These are phyloP conservation scores for Leptographium lundbergii DNA, from an alignment of 2,329 filamentous ascomycete genomes.

Conservation along the genomic window DNA sequence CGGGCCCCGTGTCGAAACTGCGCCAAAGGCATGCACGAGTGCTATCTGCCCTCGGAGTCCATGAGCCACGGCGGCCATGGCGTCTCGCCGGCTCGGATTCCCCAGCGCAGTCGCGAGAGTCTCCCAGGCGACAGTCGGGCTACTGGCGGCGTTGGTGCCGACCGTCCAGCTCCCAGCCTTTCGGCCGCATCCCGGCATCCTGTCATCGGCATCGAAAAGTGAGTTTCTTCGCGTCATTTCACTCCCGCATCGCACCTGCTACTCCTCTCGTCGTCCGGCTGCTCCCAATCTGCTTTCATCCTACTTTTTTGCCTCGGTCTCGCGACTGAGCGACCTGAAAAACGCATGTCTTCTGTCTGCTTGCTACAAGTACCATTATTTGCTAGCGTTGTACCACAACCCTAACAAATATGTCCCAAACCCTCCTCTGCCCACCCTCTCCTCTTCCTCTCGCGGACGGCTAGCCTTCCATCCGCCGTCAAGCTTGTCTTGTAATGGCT, in stretches of 20 bases:
- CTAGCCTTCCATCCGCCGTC: not conserved
- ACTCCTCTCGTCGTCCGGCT: not conserved
- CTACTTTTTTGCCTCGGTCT: not conserved
- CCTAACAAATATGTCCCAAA: not conserved
- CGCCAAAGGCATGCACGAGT: conserved; percentile 51
- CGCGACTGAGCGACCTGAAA: not conserved
- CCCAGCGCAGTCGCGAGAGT: conserved; percentile 39
- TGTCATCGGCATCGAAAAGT: conserved; percentile 41
- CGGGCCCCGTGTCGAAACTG: conserved; percentile 52
- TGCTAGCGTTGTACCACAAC: not conserved
- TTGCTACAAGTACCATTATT: not conserved
- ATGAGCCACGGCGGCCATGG: conserved; percentile 45
- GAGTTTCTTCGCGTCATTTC: conserved; percentile 20
- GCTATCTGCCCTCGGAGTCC: conserved; percentile 48
- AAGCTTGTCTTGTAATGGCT: not conserved
- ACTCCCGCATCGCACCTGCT: not conserved
- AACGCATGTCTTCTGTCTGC: not conserved
- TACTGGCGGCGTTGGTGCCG: conserved; percentile 28
- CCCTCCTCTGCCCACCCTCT: not conserved
- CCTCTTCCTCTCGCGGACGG: not conserved
- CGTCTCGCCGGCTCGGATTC: conserved; percentile 41
- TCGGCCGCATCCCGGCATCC: conserved; percentile 34
- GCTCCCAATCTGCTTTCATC: not conserved
- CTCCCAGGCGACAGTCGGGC: conserved; percentile 36
- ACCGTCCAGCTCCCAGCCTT: conserved; percentile 30